These are phyloP conservation scores for Globisporangium carolinianum DNA, from an alignment of 352 stramenopile species.

Conservation along the genomic window DNA sequence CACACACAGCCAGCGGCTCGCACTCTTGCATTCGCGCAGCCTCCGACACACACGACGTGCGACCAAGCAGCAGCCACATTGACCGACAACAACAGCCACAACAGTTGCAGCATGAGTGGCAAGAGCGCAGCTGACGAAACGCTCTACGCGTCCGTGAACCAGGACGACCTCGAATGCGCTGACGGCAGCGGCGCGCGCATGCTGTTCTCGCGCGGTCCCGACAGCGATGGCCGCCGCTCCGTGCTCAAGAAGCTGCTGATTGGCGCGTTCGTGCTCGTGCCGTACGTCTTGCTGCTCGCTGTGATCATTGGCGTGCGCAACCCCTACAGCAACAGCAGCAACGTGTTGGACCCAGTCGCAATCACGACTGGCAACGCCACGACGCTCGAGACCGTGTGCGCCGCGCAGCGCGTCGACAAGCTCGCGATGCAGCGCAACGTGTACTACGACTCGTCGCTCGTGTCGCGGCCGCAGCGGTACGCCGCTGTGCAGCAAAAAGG, in stretches of 20 bases:
- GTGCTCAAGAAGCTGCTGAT: conserved; percentile 54
- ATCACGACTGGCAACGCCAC: conserved; percentile 8
- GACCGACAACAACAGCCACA: not conserved
- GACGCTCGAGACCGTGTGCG: conserved; percentile 41
- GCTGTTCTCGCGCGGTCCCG: conserved; percentile 47
- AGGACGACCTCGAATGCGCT: conserved; percentile 59
- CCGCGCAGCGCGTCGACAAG: conserved; percentile 52
- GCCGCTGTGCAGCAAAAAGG: conserved; percentile 92
- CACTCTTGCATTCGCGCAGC: no score
- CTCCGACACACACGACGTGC: not conserved
- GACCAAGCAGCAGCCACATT: not conserved
- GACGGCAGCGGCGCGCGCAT: conserved; percentile 24
- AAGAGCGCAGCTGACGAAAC: conserved; percentile 16
- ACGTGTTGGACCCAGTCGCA: conserved; percentile 8
- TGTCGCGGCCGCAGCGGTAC: conserved; percentile 56
- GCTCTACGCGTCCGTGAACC: conserved; percentile 61
- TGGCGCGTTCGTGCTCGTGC: conserved; percentile 38
- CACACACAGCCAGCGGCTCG: no score
- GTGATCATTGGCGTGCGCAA: conserved; percentile 31
- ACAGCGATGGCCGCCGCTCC: conserved; percentile 31
- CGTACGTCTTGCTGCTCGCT: conserved; percentile 56
- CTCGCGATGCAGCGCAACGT: conserved; percentile 71
- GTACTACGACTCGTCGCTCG: conserved; percentile 77
- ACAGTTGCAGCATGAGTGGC: conserved; percentile 4
- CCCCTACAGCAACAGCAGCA: conserved; percentile 4